These are phyloP conservation scores for Ceratocystis harringtonii DNA, from an alignment of 2,329 filamentous ascomycete genomes.

Conservation along the genomic window DNA sequence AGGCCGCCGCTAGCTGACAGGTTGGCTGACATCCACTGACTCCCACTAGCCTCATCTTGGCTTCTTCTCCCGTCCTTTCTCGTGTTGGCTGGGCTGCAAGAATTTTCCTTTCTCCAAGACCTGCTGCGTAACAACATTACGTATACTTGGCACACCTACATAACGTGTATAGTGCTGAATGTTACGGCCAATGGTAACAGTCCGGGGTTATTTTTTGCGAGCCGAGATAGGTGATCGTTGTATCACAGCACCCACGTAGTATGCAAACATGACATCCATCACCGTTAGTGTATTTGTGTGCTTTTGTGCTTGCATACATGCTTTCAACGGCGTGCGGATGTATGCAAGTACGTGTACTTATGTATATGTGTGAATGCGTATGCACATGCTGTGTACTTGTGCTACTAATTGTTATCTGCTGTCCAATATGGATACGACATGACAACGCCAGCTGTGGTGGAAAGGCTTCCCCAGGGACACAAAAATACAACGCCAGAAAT, in stretches of 20 bases:
- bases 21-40: neutral
- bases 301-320: too few relatives aligned
- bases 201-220: too few relatives aligned
- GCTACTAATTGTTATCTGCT: neutral
- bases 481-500: neutral
- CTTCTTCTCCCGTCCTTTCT: neutral
- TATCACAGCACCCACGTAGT: too few relatives aligned
- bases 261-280: too few relatives aligned
- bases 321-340: neutral
- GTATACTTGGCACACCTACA: too few relatives aligned
- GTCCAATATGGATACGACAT: too few relatives aligned
- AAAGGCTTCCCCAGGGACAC: neutral
- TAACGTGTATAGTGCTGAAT: too few relatives aligned
- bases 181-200: too few relatives aligned
- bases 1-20: neutral
- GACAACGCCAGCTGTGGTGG: neutral
- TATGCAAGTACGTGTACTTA: neutral
- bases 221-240: too few relatives aligned
- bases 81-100: neutral
- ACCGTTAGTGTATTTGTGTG: too few relatives aligned
- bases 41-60: neutral
- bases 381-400: neutral
- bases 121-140: too few relatives aligned
- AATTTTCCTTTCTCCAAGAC: neutral
- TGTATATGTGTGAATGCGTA: neutral